phyloP scores from a whole-genome alignment of 495 filamentous ascomycete genomes.

The Tuber melanosporum region DNA sequence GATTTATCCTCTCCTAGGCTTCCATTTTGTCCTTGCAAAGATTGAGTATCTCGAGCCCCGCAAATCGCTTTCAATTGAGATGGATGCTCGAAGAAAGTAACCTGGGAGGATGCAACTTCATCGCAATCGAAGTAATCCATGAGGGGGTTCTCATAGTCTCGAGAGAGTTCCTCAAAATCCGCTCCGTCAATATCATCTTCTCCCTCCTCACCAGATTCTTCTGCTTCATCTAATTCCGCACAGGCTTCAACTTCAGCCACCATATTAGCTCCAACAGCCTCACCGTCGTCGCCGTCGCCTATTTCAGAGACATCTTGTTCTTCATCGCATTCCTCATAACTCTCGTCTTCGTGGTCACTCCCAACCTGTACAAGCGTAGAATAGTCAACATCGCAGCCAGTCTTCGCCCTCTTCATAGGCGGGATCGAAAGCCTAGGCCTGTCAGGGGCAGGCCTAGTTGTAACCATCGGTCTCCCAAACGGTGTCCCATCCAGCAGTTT shows the following conservation, averaged over 20 bases:
- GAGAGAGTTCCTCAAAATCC: constrained; percentile 1
- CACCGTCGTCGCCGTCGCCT: constrained; percentile 16
- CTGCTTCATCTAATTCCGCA: constrained; percentile 5
- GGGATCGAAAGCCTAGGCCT: constrained; percentile 70
- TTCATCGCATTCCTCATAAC: constrained; percentile 32
- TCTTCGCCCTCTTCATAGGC: constrained; percentile 61
- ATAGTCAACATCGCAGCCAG: constrained; percentile 45
- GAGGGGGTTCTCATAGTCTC: constrained; percentile 35
- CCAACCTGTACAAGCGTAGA: constrained; percentile 15
- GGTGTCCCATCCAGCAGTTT: constrained; percentile 85
- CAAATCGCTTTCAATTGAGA: neutral
- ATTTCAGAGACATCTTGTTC: constrained; percentile 5
- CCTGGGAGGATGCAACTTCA: neutral
- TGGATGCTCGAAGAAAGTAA: neutral
- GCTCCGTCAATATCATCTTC: constrained; percentile 12
- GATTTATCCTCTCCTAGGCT: constrained; percentile 42
- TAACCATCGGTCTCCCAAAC: constrained; percentile 68
- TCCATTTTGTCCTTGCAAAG: constrained; percentile 2
- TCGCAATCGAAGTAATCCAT: constrained; percentile 31
- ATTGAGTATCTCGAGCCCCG: constrained; percentile 1
- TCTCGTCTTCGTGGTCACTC: constrained; percentile 16
- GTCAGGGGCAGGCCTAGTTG: constrained; percentile 47
- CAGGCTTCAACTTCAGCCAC: constrained; percentile 10
- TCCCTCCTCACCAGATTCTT: constrained; percentile 9
- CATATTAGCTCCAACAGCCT: constrained; percentile 19